These are phyloP conservation scores for Pterocarpus santalinus DNA, from an alignment of 306 rosid genomes.

Conservation along the genomic window DNA sequence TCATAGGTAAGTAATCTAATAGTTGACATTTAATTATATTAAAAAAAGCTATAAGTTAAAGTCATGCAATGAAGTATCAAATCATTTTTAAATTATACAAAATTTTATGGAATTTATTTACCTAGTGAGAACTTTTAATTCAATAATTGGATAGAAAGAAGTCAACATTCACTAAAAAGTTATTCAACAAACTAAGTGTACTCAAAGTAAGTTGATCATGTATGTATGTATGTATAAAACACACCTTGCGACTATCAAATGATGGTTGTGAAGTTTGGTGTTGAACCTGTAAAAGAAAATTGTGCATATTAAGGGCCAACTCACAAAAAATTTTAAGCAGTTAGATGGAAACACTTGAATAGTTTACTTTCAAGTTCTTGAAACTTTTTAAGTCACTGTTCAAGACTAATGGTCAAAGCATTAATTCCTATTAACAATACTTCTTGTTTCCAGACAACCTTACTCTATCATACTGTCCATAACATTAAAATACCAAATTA, in stretches of 20 bases:
- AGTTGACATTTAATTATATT: background rate
- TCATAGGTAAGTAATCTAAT: background rate
- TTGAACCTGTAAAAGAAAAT: conserved; percentile 57
- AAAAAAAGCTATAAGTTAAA: too few relatives aligned
- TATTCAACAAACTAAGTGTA: background rate
- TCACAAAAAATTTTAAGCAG: background rate
- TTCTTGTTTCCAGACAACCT: too few relatives aligned
- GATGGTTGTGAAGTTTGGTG: conserved; percentile 55
- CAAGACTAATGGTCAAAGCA: too few relatives aligned
- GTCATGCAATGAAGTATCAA: background rate
- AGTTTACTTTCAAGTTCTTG: too few relatives aligned
- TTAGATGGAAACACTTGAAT: background rate
- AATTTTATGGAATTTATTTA: background rate
- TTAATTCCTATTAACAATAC: too few relatives aligned
- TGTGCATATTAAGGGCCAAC: conserved; percentile 27
- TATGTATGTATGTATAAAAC: background rate
- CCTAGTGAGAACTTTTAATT: background rate
- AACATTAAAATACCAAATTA: too few relatives aligned
- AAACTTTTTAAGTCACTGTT: too few relatives aligned
- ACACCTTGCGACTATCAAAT: conserved; percentile 69
- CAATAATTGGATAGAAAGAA: background rate
- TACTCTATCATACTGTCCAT: too few relatives aligned
- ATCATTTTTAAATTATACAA: background rate
- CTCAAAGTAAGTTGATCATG: background rate
- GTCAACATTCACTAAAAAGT: background rate